These are phyloP conservation scores for Babesia gibsoni DNA, from an alignment of 169 alveolate species.

Conservation along the genomic window DNA sequence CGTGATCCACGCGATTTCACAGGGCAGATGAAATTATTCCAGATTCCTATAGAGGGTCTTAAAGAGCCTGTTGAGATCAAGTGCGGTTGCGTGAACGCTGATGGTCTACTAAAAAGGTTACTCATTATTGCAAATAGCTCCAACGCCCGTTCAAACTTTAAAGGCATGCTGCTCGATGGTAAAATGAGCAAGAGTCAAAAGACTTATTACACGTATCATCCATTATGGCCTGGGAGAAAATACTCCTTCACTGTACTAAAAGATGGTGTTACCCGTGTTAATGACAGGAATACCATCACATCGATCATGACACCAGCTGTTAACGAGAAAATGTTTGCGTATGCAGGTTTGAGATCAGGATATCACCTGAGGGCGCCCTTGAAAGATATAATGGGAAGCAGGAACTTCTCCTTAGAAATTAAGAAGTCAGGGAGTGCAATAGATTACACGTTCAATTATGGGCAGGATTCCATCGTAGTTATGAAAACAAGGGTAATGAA, in stretches of 20 bases:
- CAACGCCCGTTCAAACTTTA: no score
- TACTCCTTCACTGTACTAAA: neutral
- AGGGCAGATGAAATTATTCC: no score
- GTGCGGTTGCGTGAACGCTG: neutral
- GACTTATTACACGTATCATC: no score
- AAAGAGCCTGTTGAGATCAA: neutral
- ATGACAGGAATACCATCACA: neutral
- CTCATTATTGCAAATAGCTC: neutral
- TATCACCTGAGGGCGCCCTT: neutral
- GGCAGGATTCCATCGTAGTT: conserved; percentile 30
- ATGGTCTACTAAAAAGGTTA: neutral
- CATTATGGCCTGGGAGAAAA: neutral
- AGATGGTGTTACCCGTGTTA: neutral
- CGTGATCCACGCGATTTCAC: no score
- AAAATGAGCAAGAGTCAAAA: no score
- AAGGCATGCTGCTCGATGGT: no score
- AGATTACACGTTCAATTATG: neutral
- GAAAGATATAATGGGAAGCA: neutral
- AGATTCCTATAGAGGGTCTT: neutral
- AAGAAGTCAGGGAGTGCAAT: neutral
- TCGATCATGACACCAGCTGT: neutral
- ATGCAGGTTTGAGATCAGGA: neutral
- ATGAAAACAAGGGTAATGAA: neutral
- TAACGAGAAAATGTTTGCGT: neutral
- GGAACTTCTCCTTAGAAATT: neutral